phyloP scores from a whole-genome alignment of 176 grass and related monocot genomes.

The Sorghum bicolor region Sorghum_bicolor_NCBIv3 NC_012872.2:55000501-55001000 shows the following conservation, averaged over 20 bases:
- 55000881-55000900: too few species aligned
- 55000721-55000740: not conserved
- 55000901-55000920: too few species aligned
- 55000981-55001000: conserved; percentile 92
- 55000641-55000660: not conserved
- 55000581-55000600: conserved; percentile 99
- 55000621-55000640: conserved; percentile 63
- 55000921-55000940: conserved; percentile 75
- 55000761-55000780: not conserved
- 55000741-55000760: not conserved
- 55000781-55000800: not conserved
- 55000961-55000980: conserved; percentile 92
- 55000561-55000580: conserved; percentile 93
- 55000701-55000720: not conserved
- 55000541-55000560: conserved; percentile 92
- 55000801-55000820: not conserved
- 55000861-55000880: too few species aligned
- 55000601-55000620: conserved; percentile 82
- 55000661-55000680: not conserved
- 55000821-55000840: too few species aligned
- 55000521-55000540: conserved; percentile 80
- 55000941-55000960: conserved; percentile 85
- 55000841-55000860: too few species aligned
- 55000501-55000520: conserved; percentile 82
- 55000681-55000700: not conserved